Evolutionary conservation across 163 green algal species (phyloP), one percentile per base, ranked within the genome.

Genomic region (Scenedesmus sp.): DNA sequence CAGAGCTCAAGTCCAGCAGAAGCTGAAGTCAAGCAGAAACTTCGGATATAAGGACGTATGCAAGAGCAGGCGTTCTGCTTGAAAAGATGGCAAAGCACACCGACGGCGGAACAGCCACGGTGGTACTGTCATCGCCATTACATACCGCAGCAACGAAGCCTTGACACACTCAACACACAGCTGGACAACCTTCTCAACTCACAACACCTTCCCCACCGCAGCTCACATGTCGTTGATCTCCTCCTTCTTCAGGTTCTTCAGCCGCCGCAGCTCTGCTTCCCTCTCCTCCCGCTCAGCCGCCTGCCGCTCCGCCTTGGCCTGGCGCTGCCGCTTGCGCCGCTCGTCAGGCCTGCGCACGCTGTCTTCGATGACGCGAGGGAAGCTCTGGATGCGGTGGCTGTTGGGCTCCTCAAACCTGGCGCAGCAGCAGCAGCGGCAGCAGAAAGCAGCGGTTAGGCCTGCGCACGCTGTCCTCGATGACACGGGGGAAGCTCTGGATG

Each of bases 161-260:
- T 18, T 34, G 66, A 34, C 66, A 76, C 66, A 16, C 2, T 4
- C 62, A 70, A 18, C 62, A 46, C 34, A 46, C 34, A 46, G 34
- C 34, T 46, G 34, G 34, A 46, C 34, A 46, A 46, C 34, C 34
- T 46, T 46, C 62, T 7, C 18, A 7, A 76, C 9, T 3, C 18
- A 16, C 1, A 79, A 79, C 70, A 52, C 0, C 70, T 52, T 15
- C 2, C 70, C 70, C 23, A 5, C 4, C 70, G 4, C 13, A 2
- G 18, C 92, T 87, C 91, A 98, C 96, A 94, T 96, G 52, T 96
- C 92, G 77, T 98, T 87, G 62, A 99, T 97, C 91, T 99, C 97
- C 62, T 94, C 85, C 86, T 96, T 97, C 93, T 99, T 99, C 13
- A 99, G 90, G 94, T 98, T 98, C 95, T 99, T 99, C 23, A 99